phyloP scores from a whole-genome alignment of 2,329 filamentous ascomycete species.

The Pseudocercospora cruenta region DNA sequence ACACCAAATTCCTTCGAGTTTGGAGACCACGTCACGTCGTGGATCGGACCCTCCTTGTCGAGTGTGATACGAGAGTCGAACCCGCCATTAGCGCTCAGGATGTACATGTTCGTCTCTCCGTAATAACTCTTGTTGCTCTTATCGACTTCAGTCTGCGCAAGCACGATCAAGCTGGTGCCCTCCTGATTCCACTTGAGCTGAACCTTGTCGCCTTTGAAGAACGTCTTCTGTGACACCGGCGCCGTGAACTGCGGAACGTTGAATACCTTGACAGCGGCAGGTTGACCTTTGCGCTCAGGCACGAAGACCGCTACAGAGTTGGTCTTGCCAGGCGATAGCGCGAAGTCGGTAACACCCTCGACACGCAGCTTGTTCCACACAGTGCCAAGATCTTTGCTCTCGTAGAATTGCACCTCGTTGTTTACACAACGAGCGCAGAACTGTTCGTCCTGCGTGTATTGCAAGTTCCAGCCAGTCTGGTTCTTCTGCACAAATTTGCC shows the following conservation, averaged over 20 bases:
- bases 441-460: constrained; percentile 92
- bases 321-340: constrained; percentile 84
- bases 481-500: constrained; percentile 94
- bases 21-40: constrained; percentile 97
- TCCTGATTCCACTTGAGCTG: constrained; percentile 97
- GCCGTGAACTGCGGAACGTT: constrained; percentile 83
- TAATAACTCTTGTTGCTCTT: constrained; percentile 99
- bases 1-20: constrained; percentile 98
- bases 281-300: constrained; percentile 91
- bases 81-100: constrained; percentile 85
- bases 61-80: constrained; percentile 81
- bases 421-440: constrained; percentile 92
- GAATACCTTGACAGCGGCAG: constrained; percentile 90
- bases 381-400: constrained; percentile 79
- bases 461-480: constrained; percentile 94
- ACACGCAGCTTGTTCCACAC: constrained; percentile 96
- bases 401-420: constrained; percentile 97
- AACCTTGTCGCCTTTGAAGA: constrained; percentile 99
- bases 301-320: constrained; percentile 93
- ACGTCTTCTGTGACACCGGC: constrained; percentile 94
- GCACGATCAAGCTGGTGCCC: constrained; percentile 87
- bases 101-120: constrained; percentile 94
- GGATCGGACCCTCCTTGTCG: constrained; percentile 97
- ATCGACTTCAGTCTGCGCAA: constrained; percentile 97
- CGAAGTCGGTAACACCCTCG: constrained; percentile 88